These are phyloP conservation scores for Termitomyces sp. DNA, from an alignment of 768 basidiomycete genomes.

Conservation along the genomic window DNA sequence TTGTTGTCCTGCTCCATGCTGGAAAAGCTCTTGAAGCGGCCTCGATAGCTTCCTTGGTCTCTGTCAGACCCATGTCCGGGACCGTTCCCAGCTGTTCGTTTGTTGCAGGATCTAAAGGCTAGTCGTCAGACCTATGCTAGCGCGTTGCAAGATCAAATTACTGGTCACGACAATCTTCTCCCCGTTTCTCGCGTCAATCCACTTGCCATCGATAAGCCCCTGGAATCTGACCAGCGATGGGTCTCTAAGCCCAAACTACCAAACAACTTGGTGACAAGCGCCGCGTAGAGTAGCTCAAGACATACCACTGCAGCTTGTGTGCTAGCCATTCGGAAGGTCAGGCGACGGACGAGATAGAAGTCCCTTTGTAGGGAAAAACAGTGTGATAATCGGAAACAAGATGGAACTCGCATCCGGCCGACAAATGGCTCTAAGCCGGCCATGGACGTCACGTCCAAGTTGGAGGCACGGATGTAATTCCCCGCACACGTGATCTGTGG, in stretches of 20 bases:
- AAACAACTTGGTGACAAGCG: background rate
- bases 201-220: conserved; percentile 80
- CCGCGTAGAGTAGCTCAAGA: conserved; percentile 1
- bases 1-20: conserved; percentile 82
- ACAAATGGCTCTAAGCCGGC: conserved; percentile 7
- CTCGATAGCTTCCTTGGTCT: conserved; percentile 80
- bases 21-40: conserved; percentile 79
- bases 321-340: conserved; percentile 50
- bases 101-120: conserved; percentile 75
- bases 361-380: conserved; percentile 22
- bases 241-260: conserved; percentile 74
- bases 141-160: conserved; percentile 30
- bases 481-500: conserved; percentile 2
- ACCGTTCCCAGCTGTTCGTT: conserved; percentile 76
- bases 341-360: conserved; percentile 5
- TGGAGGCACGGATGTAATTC: background rate
- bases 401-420: conserved; percentile 13
- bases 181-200: conserved; percentile 75
- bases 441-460: conserved; percentile 3
- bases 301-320: conserved; percentile 37
- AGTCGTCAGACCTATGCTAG: background rate
- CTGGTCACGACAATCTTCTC: conserved; percentile 72
- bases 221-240: conserved; percentile 66
- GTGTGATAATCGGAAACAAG: conserved; percentile 19
- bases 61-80: conserved; percentile 83